Evolutionary conservation across 257 asterid genomes (phyloP), one percentile per base, ranked within the genome.

Genomic region (Solanum sejunctum): DNA sequence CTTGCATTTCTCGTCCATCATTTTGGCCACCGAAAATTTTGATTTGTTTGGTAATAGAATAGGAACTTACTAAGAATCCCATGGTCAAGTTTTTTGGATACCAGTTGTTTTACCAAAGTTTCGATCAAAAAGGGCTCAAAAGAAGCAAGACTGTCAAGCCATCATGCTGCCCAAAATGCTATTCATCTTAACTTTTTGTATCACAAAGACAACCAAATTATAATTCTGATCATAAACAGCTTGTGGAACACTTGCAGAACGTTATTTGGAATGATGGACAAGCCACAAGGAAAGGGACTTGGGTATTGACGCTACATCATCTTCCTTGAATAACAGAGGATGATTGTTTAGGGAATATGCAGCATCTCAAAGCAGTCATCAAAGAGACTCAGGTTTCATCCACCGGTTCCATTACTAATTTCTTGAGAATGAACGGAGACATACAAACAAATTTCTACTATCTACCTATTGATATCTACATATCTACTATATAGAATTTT

Each of bases 81-180:
- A 54, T 93, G 90, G 36, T 92, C 97, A 3, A 94, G 54, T 47
- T 86, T 92, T 81, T 88, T 90, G 8, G 90, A 82, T 15, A 89
- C 81, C 93, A 93, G 88, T 47, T 81, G 81, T 56, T 85, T 91
- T 3, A 90, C 90, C 17, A 94, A 83, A 86, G 79, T 86, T 39
- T 84, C 88, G 21, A 93, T 73, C 10, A 90, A 9, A 71, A 6
- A 28, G 3, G 88, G 77, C 9, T 89, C 89, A 3, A 92, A 89
- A 18, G 83, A 80, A 11, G 85, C 88, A 7, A 95, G 87, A 86
- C 94, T 95, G 39, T 93, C 97, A 84, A 94, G 93, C 99, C 98
- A 94, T 98, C 99, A 94, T 8, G 96, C 28, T 26, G 86, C 86
- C 26, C 89, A 84, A 41, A 85, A 82, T 23, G 72, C 85, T 86